These are phyloP conservation scores for Dissophora ornata DNA, from an alignment of 192 early-diverging fungal genomes.

Conservation along the genomic window DNA sequence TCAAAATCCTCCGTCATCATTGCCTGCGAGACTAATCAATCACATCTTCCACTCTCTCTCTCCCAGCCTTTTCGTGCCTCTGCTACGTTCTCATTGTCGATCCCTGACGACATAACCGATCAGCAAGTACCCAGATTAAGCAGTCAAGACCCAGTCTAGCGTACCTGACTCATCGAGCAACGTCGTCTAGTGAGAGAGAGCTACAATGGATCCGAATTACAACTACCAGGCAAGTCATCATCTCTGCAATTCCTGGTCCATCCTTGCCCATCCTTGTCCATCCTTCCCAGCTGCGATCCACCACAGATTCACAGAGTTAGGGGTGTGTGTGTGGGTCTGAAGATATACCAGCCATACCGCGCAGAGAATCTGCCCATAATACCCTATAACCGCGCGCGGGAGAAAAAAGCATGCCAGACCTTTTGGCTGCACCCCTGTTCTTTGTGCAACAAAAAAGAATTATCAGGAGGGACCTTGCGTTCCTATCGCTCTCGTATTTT, in stretches of 20 bases:
- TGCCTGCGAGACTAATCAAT: no score
- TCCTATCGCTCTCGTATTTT: no score
- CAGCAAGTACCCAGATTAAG: background rate
- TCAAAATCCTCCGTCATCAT: no score
- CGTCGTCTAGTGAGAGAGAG: background rate
- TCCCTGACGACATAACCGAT: background rate
- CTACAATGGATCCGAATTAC: constrained; percentile 49
- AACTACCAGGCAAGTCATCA: constrained; percentile 47
- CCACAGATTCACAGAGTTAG: no score
- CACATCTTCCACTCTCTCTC: background rate
- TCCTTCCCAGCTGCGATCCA: background rate
- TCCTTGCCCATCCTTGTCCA: background rate
- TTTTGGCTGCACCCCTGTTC: background rate
- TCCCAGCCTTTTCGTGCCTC: background rate
- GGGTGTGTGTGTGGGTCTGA: no score
- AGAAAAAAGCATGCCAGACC: background rate
- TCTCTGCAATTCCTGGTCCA: background rate
- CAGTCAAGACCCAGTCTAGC: background rate
- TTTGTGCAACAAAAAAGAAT: constrained; percentile 1
- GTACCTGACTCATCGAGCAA: background rate
- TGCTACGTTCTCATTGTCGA: background rate
- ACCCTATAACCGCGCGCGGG: no score
- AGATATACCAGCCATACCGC: no score
- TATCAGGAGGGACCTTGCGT: no score
- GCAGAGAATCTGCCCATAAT: no score